phyloP scores from a whole-genome alignment of 345 rosid species.

The Chamaenerion angustifolium region DNA sequence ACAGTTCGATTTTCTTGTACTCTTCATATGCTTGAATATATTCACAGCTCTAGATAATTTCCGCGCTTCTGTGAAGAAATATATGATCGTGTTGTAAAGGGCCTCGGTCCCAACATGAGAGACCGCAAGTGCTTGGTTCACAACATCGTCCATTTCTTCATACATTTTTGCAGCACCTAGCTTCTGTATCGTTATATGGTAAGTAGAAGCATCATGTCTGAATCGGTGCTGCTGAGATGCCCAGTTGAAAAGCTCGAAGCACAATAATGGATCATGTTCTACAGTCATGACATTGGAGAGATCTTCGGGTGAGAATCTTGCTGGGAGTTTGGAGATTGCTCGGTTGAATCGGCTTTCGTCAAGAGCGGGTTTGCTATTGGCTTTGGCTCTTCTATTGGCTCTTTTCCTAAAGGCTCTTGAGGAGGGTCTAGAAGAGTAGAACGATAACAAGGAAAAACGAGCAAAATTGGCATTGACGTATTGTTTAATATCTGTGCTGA shows the following conservation, averaged over 20 bases:
- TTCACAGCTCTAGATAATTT: conserved; percentile 74
- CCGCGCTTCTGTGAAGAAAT: conserved; percentile 65
- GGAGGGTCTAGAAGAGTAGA: conserved; percentile 33
- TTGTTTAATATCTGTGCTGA: background rate
- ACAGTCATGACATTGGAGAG: conserved; percentile 39
- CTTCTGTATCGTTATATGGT: conserved; percentile 58
- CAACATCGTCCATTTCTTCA: conserved; percentile 70
- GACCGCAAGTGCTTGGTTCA: conserved; percentile 61
- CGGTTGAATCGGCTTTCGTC: conserved; percentile 36
- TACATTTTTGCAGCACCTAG: conserved; percentile 77
- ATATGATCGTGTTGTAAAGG: conserved; percentile 54
- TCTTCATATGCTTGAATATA: conserved; percentile 66
- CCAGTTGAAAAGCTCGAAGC: conserved; percentile 77
- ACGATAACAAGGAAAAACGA: conserved; percentile 12
- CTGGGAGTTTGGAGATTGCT: conserved; percentile 43
- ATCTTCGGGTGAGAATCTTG: conserved; percentile 61
- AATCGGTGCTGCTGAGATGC: conserved; percentile 72
- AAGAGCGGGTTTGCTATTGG: conserved; percentile 32
- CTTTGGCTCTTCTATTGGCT: conserved; percentile 38
- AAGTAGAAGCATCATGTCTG: conserved; percentile 44
- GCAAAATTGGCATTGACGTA: background rate
- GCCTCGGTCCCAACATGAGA: conserved; percentile 53
- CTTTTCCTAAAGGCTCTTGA: conserved; percentile 57
- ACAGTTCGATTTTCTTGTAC: conserved; percentile 39
- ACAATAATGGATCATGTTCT: conserved; percentile 53